phyloP scores from a whole-genome alignment of 2,329 filamentous ascomycete species.

The Fusarium scirpi region DNA sequence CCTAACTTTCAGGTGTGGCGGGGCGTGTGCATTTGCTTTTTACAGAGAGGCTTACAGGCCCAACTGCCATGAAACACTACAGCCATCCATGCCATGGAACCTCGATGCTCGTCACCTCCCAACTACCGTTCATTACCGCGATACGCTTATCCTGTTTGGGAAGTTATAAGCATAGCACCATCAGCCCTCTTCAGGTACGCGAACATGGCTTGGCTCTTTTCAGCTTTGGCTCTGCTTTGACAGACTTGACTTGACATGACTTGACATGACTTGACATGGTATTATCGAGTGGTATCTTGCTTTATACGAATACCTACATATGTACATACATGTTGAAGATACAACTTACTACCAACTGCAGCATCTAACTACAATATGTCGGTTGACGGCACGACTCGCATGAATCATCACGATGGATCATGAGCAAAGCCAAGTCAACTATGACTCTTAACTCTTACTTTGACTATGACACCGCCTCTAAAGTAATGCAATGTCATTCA shows the following conservation, averaged over 20 bases:
- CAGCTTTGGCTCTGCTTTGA: neutral
- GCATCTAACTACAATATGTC: neutral
- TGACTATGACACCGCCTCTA: constrained; percentile 3
- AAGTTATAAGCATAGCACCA: constrained; percentile 3
- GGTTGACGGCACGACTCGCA: neutral
- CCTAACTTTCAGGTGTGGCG: constrained; percentile 13
- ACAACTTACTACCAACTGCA: neutral
- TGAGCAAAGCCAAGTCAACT: neutral
- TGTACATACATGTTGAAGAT: neutral
- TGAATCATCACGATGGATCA: neutral
- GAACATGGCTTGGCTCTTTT: constrained; percentile 1
- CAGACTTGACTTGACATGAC: neutral
- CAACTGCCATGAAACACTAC: constrained; percentile 9
- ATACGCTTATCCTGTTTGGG: neutral
- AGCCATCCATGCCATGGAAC: neutral
- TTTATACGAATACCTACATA: neutral
- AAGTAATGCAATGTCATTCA: neutral
- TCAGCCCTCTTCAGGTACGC: constrained; percentile 9
- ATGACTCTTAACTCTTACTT: neutral
- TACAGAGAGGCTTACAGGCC: neutral
- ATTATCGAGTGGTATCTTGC: constrained; percentile 1
- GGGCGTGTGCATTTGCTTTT: constrained; percentile 23
- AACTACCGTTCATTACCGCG: constrained; percentile 6
- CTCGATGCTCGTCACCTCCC: neutral
- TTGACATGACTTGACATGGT: neutral